These are phyloP conservation scores for Fusarium musae DNA, from an alignment of 2,329 filamentous ascomycete genomes.

Conservation along the genomic window DNA sequence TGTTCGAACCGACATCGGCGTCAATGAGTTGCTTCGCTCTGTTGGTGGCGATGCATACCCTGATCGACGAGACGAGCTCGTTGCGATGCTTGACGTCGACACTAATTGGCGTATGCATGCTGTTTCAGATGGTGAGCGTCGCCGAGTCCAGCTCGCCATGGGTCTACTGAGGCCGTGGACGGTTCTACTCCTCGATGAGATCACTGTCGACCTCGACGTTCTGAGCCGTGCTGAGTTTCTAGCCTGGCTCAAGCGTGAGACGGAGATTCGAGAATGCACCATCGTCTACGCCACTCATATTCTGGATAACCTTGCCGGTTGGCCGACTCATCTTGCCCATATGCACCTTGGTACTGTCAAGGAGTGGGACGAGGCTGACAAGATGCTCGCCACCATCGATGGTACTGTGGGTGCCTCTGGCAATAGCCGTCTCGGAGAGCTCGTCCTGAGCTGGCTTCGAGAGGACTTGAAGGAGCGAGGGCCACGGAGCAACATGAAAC, in stretches of 20 bases:
- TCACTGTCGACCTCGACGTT: conserved; percentile 95
- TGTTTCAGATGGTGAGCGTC: conserved; percentile 90
- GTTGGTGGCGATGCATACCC: conserved; percentile 89
- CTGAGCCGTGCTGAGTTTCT: conserved; percentile 87
- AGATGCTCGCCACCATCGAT: conserved; percentile 69
- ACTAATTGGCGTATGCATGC: conserved; percentile 94
- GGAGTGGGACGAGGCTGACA: conserved; percentile 81
- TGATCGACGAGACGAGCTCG: conserved; percentile 84
- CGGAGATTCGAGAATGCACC: conserved; percentile 82
- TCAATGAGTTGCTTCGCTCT: conserved; percentile 82
- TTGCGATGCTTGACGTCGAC: conserved; percentile 91
- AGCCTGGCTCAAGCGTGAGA: conserved; percentile 86
- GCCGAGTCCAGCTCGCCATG: conserved; percentile 96
- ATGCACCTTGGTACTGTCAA: conserved; percentile 92
- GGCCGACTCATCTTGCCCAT: conserved; percentile 95
- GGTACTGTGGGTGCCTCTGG: conserved; percentile 59
- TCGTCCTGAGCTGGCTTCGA: conserved; percentile 89
- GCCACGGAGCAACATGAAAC: conserved; percentile 70
- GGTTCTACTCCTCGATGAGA: conserved; percentile 91
- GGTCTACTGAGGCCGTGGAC: conserved; percentile 91
- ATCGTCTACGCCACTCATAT: conserved; percentile 99
- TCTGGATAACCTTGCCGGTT: conserved; percentile 90
- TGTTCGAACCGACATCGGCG: conserved; percentile 93
- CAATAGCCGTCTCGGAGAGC: conserved; percentile 85
- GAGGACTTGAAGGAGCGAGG: conserved; percentile 83